phyloP scores from a whole-genome alignment of 2,329 filamentous ascomycete genomes.

The Botrytis sinoallii region DNA sequence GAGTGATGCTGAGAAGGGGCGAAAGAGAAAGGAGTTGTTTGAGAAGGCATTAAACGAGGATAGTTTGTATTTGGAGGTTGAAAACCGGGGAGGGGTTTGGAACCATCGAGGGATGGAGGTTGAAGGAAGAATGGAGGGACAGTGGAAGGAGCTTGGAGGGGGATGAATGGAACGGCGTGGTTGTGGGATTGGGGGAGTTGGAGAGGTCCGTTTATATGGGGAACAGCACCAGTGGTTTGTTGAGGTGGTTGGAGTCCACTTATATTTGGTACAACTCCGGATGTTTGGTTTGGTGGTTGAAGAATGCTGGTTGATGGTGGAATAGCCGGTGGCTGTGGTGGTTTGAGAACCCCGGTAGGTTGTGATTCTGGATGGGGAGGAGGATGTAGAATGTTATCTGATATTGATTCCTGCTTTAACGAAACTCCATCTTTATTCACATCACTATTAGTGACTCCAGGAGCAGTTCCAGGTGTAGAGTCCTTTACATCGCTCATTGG shows the following conservation, averaged over 20 bases:
- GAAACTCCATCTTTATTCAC: not conserved
- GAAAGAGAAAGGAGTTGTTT: conserved; percentile 29
- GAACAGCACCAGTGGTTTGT: conserved; percentile 20
- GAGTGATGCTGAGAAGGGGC: conserved; percentile 18
- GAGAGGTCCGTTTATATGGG: conserved; percentile 12
- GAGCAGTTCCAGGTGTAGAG: not conserved
- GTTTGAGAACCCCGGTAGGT: conserved; percentile 17
- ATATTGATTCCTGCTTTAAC: not conserved
- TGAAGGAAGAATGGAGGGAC: conserved; percentile 21
- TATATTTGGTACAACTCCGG: conserved; percentile 20
- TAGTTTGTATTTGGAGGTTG: conserved; percentile 34
- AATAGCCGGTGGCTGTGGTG: conserved; percentile 13
- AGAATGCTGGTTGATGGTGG: conserved; percentile 9
- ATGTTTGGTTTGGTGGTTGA: conserved; percentile 19
- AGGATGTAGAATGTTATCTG: conserved; percentile 13
- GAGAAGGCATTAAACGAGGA: conserved; percentile 25
- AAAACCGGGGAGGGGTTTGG: conserved; percentile 38
- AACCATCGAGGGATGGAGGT: conserved; percentile 33
- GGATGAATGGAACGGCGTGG: conserved; percentile 14
- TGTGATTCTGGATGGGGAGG: conserved; percentile 25
- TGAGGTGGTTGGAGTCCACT: conserved; percentile 18
- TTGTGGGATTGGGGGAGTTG: conserved; percentile 20
- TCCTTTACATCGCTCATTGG: not conserved
- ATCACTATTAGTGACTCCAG: not conserved
- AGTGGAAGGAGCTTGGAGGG: not conserved